Evolutionary conservation across 768 basidiomycete genomes (phyloP).

Genomic region (Sarcodon aspratus): DNA sequence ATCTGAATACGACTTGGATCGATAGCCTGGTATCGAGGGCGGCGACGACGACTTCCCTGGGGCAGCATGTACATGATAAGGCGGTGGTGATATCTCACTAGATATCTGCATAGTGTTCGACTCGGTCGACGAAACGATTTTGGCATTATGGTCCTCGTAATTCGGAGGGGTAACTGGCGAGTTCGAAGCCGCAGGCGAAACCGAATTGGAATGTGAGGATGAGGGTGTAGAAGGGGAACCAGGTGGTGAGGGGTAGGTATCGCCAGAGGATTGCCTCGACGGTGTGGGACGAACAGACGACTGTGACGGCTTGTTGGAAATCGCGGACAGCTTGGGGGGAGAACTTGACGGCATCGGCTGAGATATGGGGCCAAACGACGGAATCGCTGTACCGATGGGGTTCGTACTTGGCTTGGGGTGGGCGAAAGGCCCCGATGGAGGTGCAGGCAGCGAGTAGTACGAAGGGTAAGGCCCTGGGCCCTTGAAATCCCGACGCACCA

Average conservation of each 20-base stretch:
- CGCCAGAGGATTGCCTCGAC: slow-evolving; percentile 4
- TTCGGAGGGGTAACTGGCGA: slow-evolving; percentile 19
- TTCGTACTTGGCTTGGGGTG: slow-evolving; percentile 9
- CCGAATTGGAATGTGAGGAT: slow-evolving; percentile 16
- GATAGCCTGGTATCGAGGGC: background rate
- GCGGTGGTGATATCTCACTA: background rate
- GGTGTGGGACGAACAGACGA: background rate
- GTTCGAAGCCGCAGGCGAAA: slow-evolving; percentile 18
- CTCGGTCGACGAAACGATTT: slow-evolving; percentile 8
- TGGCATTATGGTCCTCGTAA: slow-evolving; percentile 11
- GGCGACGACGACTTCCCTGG: background rate
- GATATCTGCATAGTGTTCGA: background rate
- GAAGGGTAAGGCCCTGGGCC: slow-evolving; percentile 48
- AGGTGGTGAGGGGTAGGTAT: slow-evolving; percentile 8
- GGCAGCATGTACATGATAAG: background rate
- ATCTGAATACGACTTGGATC: background rate
- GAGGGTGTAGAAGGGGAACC: slow-evolving; percentile 17
- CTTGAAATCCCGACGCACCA: slow-evolving; percentile 50
- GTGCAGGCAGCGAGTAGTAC: slow-evolving; percentile 38
- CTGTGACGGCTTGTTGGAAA: slow-evolving; percentile 1
- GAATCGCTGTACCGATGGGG: slow-evolving; percentile 6
- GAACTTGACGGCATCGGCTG: slow-evolving; percentile 7
- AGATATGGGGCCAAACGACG: slow-evolving; percentile 11
- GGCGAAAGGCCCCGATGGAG: slow-evolving; percentile 17
- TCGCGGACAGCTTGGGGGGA: slow-evolving; percentile 10